A percentile compares a stretch with the other conserved stretches of the same genome.
phyloP scores from a whole-genome alignment of 2,329 filamentous ascomycete species.

The Pestalotiopsis sp. region DNA sequence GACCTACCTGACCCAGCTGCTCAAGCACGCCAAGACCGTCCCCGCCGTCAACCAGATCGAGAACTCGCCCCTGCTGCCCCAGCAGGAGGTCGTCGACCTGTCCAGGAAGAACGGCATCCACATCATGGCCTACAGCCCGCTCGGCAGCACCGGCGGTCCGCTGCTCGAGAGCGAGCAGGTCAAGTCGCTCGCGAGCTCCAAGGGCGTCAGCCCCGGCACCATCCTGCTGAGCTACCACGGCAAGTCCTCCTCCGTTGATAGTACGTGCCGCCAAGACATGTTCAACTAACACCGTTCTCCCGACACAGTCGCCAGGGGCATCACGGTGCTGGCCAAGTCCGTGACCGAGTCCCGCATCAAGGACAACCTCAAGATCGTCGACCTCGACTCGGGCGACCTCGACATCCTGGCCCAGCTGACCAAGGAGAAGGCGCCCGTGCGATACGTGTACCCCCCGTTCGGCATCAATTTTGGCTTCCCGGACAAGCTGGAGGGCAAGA shows the following conservation, averaged over 20 bases:
- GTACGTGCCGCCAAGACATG: not conserved
- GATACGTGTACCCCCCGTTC: slow-evolving; percentile 70
- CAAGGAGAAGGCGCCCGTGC: slow-evolving; percentile 51
- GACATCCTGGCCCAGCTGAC: slow-evolving; percentile 54
- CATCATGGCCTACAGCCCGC: slow-evolving; percentile 71
- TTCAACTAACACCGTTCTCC: not conserved
- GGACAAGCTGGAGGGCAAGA: slow-evolving; percentile 52
- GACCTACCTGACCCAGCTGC: slow-evolving; percentile 55
- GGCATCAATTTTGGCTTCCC: slow-evolving; percentile 70
- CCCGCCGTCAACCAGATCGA: slow-evolving; percentile 74
- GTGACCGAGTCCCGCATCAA: slow-evolving; percentile 68
- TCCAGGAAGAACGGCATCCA: slow-evolving; percentile 69
- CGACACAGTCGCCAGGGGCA: slow-evolving; percentile 59
- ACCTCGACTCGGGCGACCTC: slow-evolving; percentile 64
- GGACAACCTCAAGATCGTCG: slow-evolving; percentile 67
- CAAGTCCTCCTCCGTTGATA: slow-evolving; percentile 37
- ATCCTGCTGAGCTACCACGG: slow-evolving; percentile 73
- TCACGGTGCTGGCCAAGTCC: slow-evolving; percentile 73
- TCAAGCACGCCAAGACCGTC: slow-evolving; percentile 50
- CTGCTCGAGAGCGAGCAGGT: slow-evolving; percentile 64
- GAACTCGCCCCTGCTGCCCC: slow-evolving; percentile 70
- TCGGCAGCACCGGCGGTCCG: slow-evolving; percentile 64
- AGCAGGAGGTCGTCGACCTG: slow-evolving; percentile 70
- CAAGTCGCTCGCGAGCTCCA: slow-evolving; percentile 64
- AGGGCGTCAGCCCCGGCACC: slow-evolving; percentile 58